phyloP scores from a whole-genome alignment of 2,329 filamentous ascomycete species.

The Cyphellophora europaea region DNA sequence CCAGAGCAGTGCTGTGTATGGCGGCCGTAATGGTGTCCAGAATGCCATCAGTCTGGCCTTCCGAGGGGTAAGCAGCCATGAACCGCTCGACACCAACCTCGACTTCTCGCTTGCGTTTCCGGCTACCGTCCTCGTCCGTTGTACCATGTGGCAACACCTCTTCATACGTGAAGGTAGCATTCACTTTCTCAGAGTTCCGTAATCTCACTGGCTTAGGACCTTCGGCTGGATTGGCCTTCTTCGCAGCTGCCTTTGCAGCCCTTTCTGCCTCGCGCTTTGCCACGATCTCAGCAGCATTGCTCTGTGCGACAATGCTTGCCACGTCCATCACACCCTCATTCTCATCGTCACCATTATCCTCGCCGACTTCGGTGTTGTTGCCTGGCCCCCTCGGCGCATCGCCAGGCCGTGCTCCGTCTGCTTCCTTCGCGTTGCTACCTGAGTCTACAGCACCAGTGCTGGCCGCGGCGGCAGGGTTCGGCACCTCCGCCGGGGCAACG shows the following conservation, averaged over 20 bases:
- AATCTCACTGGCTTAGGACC: conserved; percentile 41
- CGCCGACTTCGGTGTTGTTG: conserved; percentile 44
- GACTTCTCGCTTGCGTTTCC: conserved; percentile 42
- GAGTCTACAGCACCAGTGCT: conserved; percentile 44
- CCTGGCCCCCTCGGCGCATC: conserved; percentile 44
- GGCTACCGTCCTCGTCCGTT: conserved; percentile 40
- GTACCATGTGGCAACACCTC: conserved; percentile 49
- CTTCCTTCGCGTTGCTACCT: conserved; percentile 29
- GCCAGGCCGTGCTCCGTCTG: conserved; percentile 30
- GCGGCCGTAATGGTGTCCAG: conserved; percentile 76
- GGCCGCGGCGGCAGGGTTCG: conserved; percentile 47
- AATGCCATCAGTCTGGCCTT: conserved; percentile 47
- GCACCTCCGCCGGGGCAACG: conserved; percentile 20
- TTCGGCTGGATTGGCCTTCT: conserved; percentile 39
- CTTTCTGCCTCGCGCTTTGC: conserved; percentile 57
- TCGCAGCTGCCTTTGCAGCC: conserved; percentile 44
- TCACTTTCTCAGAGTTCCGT: conserved; percentile 50
- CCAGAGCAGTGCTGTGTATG: conserved; percentile 73
- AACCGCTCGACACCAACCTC: conserved; percentile 56
- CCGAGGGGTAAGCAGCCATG: conserved; percentile 40
- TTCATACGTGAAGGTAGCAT: conserved; percentile 52
- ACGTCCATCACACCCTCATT: conserved; percentile 57
- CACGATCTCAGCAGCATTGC: conserved; percentile 53
- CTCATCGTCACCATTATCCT: conserved; percentile 40
- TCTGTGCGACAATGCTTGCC: conserved; percentile 54